Percentiles rank a stretch among this genome's conserved stretches.
phyloP scores from a whole-genome alignment of 306 rosid genomes.

The Quercus engelmannii region DNA sequence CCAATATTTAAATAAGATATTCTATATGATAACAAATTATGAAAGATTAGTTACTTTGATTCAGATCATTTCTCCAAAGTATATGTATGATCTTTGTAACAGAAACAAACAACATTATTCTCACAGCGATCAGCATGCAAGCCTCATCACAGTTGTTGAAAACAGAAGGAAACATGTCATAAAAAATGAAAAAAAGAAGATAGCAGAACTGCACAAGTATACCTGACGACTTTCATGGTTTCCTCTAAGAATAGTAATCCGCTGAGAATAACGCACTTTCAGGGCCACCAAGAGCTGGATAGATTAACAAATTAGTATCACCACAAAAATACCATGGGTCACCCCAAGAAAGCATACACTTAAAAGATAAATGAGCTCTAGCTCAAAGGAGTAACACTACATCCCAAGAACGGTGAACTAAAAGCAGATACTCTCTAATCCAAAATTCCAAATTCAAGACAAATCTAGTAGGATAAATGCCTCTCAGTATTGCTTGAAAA shows the following conservation, averaged over 20 bases:
- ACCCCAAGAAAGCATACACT: constrained; percentile 7
- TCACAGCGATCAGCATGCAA: background rate
- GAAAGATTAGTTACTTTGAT: no score
- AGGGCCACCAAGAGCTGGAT: constrained; percentile 91
- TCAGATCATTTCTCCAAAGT: background rate
- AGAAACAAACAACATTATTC: background rate
- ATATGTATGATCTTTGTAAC: background rate
- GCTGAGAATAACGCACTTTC: constrained; percentile 92
- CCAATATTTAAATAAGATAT: background rate
- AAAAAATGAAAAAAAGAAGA: constrained; percentile 7
- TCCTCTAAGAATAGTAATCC: constrained; percentile 98
- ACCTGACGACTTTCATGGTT: constrained; percentile 99
- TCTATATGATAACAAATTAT: background rate
- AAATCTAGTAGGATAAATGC: background rate
- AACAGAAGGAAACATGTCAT: background rate
- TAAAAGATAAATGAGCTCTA: constrained; percentile 1
- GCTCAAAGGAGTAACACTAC: background rate
- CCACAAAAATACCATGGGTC: background rate
- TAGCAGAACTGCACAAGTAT: constrained; percentile 19
- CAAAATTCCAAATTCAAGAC: background rate
- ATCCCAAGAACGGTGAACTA: background rate
- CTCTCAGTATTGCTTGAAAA: background rate
- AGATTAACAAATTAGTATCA: constrained; percentile 31
- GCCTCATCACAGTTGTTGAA: background rate
- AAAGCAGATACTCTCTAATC: background rate